Conservation (phyloP, 2,329 filamentous ascomycete genomes). For the Ceratocystis diversiconidia region DNA sequence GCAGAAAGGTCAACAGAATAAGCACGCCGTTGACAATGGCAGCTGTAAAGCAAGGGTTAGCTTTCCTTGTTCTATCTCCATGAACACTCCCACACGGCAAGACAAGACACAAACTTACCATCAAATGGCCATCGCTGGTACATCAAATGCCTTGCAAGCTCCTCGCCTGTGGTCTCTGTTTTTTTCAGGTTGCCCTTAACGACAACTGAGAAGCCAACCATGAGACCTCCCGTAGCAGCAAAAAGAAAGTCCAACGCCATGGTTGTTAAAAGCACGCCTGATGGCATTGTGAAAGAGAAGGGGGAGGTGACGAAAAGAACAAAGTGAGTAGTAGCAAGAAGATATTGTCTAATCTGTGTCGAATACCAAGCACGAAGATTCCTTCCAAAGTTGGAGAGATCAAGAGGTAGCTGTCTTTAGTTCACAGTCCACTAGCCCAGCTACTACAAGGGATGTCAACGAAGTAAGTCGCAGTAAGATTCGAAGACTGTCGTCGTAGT, state of each 20-base stretch:
- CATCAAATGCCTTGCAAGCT: conserved; percentile 38
- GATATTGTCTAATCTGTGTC: not conserved
- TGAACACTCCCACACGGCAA: not conserved
- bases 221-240: conserved; percentile 38
- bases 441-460: not conserved
- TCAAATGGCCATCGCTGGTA: conserved; percentile 41
- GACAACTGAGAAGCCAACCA: conserved; percentile 41
- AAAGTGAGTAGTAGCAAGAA: no score
- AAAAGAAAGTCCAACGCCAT: conserved; percentile 37
- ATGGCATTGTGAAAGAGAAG: conserved; percentile 31
- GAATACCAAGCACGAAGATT: not conserved
- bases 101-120: conserved; percentile 23
- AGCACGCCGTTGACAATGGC: conserved; percentile 59
- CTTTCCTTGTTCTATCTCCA: not conserved
- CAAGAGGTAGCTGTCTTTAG: not conserved
- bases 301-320: no score
- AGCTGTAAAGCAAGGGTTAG: conserved; percentile 31
- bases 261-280: conserved; percentile 39
- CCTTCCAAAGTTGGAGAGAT: not conserved
- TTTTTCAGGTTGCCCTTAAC: conserved; percentile 34
- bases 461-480: not conserved
- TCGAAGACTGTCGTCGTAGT: not conserved
- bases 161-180: conserved; percentile 29
- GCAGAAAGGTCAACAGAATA: conserved; percentile 54
- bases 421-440: conserved; percentile 3